Evolutionary conservation across 169 alveolate species (phyloP).

Genomic region (Babesia gibsoni): DNA sequence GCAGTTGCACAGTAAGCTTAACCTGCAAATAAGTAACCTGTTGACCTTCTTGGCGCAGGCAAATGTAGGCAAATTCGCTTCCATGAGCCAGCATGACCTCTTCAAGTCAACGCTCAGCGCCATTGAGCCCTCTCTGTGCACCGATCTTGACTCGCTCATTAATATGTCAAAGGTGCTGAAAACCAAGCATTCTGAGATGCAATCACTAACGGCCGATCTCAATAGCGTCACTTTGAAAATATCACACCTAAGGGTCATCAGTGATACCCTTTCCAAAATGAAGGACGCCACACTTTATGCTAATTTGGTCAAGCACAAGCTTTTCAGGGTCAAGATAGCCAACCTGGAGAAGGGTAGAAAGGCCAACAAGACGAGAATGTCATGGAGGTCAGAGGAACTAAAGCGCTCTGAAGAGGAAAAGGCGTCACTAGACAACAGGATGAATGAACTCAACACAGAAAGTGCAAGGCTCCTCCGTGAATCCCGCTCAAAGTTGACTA

Average conservation of each 20-base stretch:
- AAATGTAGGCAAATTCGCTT: constrained; percentile 70
- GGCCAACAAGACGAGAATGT: constrained; percentile 43
- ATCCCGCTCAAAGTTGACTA: background rate
- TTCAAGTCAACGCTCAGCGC: constrained; percentile 68
- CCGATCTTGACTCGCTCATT: constrained; percentile 29
- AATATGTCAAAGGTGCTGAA: constrained; percentile 39
- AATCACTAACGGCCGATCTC: constrained; percentile 45
- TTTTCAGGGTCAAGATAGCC: constrained; percentile 33
- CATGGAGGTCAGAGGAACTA: background rate
- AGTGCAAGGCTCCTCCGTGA: background rate
- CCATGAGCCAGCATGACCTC: constrained; percentile 65
- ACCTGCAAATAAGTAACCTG: constrained; percentile 63
- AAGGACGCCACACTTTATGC: constrained; percentile 44
- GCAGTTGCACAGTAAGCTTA: constrained; percentile 42
- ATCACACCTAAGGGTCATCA: constrained; percentile 44
- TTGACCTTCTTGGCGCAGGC: constrained; percentile 73
- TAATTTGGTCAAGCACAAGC: constrained; percentile 45
- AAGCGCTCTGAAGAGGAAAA: constrained; percentile 13
- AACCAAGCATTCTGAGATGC: constrained; percentile 20
- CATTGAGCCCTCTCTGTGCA: constrained; percentile 46
- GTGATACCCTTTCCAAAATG: constrained; percentile 18
- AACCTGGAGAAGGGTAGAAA: constrained; percentile 45
- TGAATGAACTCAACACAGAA: constrained; percentile 10
- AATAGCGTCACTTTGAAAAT: constrained; percentile 14
- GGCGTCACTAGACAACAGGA: constrained; percentile 25